Percentiles rank a stretch among this genome's conserved stretches.
Conservation (phyloP, 78 protist genomes). For the Neovahlkampfia damariscottae region DNA sequence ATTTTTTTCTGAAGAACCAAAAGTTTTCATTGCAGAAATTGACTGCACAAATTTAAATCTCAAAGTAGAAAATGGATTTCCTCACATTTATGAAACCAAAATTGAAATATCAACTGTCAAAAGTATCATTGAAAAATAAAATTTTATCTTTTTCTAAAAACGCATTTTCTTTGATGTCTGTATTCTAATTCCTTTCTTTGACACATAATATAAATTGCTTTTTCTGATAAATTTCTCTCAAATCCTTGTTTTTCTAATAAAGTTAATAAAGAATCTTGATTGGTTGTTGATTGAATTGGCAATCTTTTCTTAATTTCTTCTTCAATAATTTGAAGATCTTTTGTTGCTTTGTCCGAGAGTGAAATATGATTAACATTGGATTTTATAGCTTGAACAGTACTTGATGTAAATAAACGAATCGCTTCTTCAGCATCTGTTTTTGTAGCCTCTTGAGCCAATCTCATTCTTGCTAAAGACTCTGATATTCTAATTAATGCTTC, state of each 20-base stretch:
- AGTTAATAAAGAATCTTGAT: background rate
- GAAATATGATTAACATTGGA: background rate
- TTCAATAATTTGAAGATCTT: conserved; percentile 8
- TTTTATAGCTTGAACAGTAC: conserved; percentile 27
- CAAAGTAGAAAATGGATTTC: too few relatives aligned
- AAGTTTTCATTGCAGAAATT: too few relatives aligned
- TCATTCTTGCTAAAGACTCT: conserved; percentile 12
- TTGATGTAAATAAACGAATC: conserved; percentile 6
- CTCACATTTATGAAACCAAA: too few relatives aligned
- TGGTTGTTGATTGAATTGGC: conserved; percentile 5
- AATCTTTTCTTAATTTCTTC: background rate
- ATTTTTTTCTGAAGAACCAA: too few relatives aligned
- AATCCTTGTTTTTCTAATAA: background rate
- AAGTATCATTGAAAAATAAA: too few relatives aligned
- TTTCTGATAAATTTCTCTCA: background rate
- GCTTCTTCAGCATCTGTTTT: conserved; percentile 15
- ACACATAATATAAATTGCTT: conserved; percentile 11
- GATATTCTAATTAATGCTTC: conserved; percentile 79
- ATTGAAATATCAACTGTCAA: too few relatives aligned
- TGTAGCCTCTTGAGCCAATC: background rate
- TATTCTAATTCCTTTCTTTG: conserved; percentile 8
- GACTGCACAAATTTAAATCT: too few relatives aligned
- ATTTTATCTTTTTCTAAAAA: background rate
- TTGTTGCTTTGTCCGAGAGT: background rate
- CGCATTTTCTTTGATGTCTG: background rate